A percentile compares a stretch with the other conserved stretches of the same genome.
Conservation (phyloP, 2,329 filamentous ascomycete species). For the Sclerotinia subarctica region DNA sequence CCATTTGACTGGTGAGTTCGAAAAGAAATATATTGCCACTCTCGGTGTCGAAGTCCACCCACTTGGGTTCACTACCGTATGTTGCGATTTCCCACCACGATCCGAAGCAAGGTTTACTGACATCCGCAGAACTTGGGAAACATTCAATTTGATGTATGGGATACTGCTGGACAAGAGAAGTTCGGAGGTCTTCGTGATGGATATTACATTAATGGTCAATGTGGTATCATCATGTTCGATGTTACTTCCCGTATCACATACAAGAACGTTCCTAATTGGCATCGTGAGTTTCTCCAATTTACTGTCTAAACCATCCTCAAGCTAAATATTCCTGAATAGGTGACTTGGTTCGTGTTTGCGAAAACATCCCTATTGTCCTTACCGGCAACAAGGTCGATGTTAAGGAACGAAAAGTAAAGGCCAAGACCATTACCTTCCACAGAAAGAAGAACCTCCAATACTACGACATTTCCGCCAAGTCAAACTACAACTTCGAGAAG, state of each 20-base stretch:
- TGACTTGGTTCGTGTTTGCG: constrained; percentile 97
- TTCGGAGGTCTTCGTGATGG: constrained; percentile 98
- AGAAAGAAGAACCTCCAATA: constrained; percentile 99
- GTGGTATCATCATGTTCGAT: constrained; percentile 99
- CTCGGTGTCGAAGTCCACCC: constrained; percentile 99
- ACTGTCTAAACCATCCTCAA: constrained; percentile 19
- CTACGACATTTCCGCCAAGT: constrained; percentile 99
- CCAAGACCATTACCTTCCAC: constrained; percentile 99
- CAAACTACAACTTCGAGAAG: constrained; percentile 99
- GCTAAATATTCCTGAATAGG: constrained; percentile 49
- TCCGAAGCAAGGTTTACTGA: constrained; percentile 6
- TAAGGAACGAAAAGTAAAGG: constrained; percentile 99
- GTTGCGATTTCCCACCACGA: constrained; percentile 41
- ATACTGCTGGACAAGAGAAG: constrained; percentile 99
- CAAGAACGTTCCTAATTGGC: constrained; percentile 99
- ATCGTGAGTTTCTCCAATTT: constrained; percentile 65
- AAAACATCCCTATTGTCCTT: constrained; percentile 98
- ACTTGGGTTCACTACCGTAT: constrained; percentile 94
- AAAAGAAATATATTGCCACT: constrained; percentile 99
- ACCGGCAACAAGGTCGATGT: constrained; percentile 99
- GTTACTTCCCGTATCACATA: constrained; percentile 99
- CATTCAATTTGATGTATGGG: constrained; percentile 99
- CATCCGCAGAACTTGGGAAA: constrained; percentile 75
- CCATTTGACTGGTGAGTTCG: constrained; percentile 98
- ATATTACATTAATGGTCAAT: constrained; percentile 99